Conservation (phyloP, 2,329 filamentous ascomycete genomes). For the Aspergillus sp. region DNA sequence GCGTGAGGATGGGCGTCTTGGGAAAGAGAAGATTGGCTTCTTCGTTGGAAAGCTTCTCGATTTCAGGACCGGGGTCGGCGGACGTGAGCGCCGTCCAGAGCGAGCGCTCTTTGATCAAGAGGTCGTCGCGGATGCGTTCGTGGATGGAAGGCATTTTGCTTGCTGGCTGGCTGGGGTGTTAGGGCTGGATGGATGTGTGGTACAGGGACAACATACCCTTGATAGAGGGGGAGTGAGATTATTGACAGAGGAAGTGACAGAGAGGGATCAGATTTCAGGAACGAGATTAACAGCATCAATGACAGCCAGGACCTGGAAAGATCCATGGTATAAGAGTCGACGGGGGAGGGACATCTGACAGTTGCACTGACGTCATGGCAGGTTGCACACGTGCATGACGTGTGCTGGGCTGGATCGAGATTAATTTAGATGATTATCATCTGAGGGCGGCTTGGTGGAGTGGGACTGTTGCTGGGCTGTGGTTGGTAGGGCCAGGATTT, state of each 20-base stretch:
- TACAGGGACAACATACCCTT: not conserved
- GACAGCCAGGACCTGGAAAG: not conserved
- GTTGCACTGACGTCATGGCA: slow-evolving; percentile 6
- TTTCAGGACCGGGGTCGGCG: slow-evolving; percentile 34
- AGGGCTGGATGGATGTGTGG: not conserved
- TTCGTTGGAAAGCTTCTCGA: slow-evolving; percentile 31
- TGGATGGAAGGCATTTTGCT: slow-evolving; percentile 35
- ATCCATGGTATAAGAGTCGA: not conserved
- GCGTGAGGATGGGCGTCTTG: slow-evolving; percentile 30
- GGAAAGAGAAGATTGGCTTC: slow-evolving; percentile 37
- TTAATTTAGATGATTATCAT: not conserved
- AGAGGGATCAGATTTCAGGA: not conserved
- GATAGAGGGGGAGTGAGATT: not conserved
- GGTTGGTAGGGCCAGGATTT: not conserved
- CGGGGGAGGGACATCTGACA: not conserved
- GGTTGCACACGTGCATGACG: slow-evolving; percentile 9
- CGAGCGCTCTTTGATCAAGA: slow-evolving; percentile 34
- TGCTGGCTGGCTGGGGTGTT: not conserved
- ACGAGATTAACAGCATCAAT: not conserved
- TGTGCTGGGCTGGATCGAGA: not conserved
- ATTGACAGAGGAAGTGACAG: too few relatives aligned
- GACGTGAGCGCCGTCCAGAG: slow-evolving; percentile 40
- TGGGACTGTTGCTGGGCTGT: not conserved
- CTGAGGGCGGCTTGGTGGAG: not conserved
- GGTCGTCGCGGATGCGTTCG: slow-evolving; percentile 37